Evolutionary conservation across 2,329 filamentous ascomycete genomes (phyloP).

Genomic region (Albophoma yamanashiensis): DNA sequence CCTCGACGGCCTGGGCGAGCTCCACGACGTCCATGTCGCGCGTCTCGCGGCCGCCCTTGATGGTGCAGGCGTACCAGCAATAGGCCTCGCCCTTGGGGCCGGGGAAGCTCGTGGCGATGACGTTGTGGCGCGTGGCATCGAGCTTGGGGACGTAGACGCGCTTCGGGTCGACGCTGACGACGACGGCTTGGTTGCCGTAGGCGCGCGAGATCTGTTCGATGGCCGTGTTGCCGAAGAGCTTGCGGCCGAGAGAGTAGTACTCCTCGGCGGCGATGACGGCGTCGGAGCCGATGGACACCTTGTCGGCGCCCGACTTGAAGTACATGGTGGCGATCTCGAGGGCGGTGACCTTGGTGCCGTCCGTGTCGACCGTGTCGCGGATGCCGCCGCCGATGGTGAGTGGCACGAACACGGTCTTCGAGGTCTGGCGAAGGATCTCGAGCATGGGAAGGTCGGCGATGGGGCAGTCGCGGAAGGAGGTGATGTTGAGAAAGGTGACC

Average conservation of each 20-base stretch:
- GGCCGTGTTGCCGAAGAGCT: conserved; percentile 69
- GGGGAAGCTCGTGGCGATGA: conserved; percentile 56
- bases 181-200: conserved; percentile 94
- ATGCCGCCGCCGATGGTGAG: conserved; percentile 94
- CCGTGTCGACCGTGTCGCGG: conserved; percentile 80
- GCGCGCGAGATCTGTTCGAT: conserved; percentile 92
- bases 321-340: conserved; percentile 93
- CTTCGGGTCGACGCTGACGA: conserved; percentile 90
- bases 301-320: conserved; percentile 94
- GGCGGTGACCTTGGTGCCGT: conserved; percentile 77
- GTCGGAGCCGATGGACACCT: conserved; percentile 93
- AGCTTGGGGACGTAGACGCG: conserved; percentile 72
- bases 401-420: conserved; percentile 88
- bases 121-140: conserved; percentile 62
- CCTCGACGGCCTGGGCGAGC: conserved; percentile 79
- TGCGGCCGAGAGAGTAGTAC: conserved; percentile 63
- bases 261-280: conserved; percentile 88
- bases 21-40: conserved; percentile 88
- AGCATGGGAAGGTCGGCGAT: conserved; percentile 91
- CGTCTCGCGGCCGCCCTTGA: conserved; percentile 91
- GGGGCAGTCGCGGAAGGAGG: conserved; percentile 91
- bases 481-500: conserved; percentile 97
- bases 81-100: conserved; percentile 68
- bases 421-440: conserved; percentile 77
- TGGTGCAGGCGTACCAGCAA: conserved; percentile 97